Evolutionary conservation across 2,329 filamentous ascomycete genomes (phyloP).

Genomic region (Diplodia corticola): DNA sequence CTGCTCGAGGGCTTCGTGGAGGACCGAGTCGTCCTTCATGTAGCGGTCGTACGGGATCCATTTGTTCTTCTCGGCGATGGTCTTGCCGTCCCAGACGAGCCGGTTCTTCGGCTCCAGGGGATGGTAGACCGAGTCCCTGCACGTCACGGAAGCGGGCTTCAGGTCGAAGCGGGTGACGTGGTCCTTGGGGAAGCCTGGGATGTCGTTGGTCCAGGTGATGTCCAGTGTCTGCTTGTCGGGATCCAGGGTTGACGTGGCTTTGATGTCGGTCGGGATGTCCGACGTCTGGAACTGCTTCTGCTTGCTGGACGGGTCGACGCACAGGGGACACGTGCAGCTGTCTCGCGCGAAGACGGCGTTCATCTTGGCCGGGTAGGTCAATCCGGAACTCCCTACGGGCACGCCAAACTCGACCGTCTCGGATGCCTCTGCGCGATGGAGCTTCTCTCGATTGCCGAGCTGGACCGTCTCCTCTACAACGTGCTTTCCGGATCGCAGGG

Average conservation of each 20-base stretch:
- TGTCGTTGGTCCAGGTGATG: slow-evolving; percentile 64
- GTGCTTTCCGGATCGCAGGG: not conserved
- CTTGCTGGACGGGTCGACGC: slow-evolving; percentile 59
- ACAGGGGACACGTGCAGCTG: slow-evolving; percentile 57
- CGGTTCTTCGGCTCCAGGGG: slow-evolving; percentile 32
- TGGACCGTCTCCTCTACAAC: not conserved
- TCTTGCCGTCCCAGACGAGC: slow-evolving; percentile 32
- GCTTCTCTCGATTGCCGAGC: not conserved
- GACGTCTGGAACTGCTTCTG: slow-evolving; percentile 66
- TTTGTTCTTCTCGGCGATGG: slow-evolving; percentile 48
- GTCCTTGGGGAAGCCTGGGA: slow-evolving; percentile 44
- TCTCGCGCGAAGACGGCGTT: slow-evolving; percentile 45
- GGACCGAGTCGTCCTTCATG: slow-evolving; percentile 59
- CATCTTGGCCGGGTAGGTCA: not conserved
- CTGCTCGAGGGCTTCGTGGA: slow-evolving; percentile 63
- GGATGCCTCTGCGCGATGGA: slow-evolving; percentile 4
- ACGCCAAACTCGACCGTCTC: not conserved
- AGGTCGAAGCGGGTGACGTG: slow-evolving; percentile 40
- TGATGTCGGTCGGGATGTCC: slow-evolving; percentile 60
- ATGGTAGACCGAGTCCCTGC: slow-evolving; percentile 25
- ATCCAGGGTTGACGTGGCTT: slow-evolving; percentile 27
- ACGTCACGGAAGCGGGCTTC: slow-evolving; percentile 27
- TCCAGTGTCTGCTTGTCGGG: slow-evolving; percentile 50
- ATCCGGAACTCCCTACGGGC: not conserved
- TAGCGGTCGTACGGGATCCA: slow-evolving; percentile 72